Base-by-base conservation (phyloP, 805 yeast genomes). In the Millerago galiae region DNA sequence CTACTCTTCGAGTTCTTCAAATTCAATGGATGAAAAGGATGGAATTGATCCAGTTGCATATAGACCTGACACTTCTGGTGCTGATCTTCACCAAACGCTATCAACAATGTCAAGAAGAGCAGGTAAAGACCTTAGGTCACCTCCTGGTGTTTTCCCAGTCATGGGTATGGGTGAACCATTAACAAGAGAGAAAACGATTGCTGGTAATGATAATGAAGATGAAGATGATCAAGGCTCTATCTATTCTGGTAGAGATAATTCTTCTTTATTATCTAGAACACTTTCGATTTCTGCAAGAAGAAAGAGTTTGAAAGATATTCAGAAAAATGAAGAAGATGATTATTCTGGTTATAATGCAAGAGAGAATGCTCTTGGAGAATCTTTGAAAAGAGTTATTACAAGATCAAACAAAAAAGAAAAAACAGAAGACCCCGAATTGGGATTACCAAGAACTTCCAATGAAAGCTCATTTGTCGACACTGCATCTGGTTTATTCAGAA, bases 71-170 rank as follows among this genome's bases (percentile, higher is more conserved):
- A 5, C 40, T 13, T 24, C 38, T 9, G 33, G 35, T 6, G 21
- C 34, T 11, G 29, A 38, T 14, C 11, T 27, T 5, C 43, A 24
- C 4, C 48, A 48, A 15, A 37, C 30, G 2, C 13, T 33, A 9
- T 44, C 54, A 2, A 36, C 50, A 18, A 8, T 36, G 3, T 50
- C 51, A 2, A 32, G 42, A 11, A 45, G 41, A 31, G 16, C 46
- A 1, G 15, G 48, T 11, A 35, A 27, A 12, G 16, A 37, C 8
- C 41, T 62, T 6, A 61, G 75, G 48, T 81, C 89, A 2, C 95
- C 91, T 4, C 75, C 75, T 21, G 87, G 87, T 46, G 89, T 83
- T 1, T 84, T 83, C 62, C 93, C 95, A 0, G 90, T 84, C 2
- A 68, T 69, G 51, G 91, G 86, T 2, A 83, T 84, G 91, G 89